These are phyloP conservation scores for Trypanosoma theileri DNA, from an alignment of 208 protist species.

Conservation along the genomic window DNA sequence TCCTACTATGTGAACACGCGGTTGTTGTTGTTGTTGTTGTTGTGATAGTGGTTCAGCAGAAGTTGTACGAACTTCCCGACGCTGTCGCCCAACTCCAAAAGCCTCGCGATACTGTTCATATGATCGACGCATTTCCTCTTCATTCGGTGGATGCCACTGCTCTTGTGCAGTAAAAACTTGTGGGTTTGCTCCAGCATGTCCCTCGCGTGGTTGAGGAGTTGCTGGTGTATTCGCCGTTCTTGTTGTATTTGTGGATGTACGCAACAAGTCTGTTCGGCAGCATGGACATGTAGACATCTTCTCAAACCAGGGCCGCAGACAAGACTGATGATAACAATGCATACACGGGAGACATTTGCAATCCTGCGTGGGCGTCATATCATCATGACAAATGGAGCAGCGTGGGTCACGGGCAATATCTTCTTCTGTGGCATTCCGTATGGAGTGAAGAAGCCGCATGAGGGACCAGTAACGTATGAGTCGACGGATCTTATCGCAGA, in stretches of 20 bases:
- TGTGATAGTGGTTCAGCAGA: background rate
- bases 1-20: no score
- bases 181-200: background rate
- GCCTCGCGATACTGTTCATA: slow-evolving; percentile 33
- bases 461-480: slow-evolving; percentile 49
- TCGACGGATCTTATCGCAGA: slow-evolving; percentile 36
- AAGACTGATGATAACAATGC: slow-evolving; percentile 84
- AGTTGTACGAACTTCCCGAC: background rate
- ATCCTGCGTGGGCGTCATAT: slow-evolving; percentile 46
- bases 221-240: background rate
- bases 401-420: slow-evolving; percentile 57
- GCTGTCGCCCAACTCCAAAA: slow-evolving; percentile 3
- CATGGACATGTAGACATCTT: slow-evolving; percentile 80
- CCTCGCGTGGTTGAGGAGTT: background rate
- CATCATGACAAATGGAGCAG: slow-evolving; percentile 88
- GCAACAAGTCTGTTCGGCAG: slow-evolving; percentile 67
- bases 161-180: background rate
- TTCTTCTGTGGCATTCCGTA: slow-evolving; percentile 43
- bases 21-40: background rate
- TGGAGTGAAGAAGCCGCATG: slow-evolving; percentile 29
- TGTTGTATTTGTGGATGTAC: background rate
- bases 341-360: slow-evolving; percentile 77
- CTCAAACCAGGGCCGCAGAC: slow-evolving; percentile 79
- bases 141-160: background rate
- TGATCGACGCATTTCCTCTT: slow-evolving; percentile 31